Evolutionary conservation across 345 rosid species (phyloP), one percentile per base, ranked within the genome.

Genomic region (Citrus medica): DNA sequence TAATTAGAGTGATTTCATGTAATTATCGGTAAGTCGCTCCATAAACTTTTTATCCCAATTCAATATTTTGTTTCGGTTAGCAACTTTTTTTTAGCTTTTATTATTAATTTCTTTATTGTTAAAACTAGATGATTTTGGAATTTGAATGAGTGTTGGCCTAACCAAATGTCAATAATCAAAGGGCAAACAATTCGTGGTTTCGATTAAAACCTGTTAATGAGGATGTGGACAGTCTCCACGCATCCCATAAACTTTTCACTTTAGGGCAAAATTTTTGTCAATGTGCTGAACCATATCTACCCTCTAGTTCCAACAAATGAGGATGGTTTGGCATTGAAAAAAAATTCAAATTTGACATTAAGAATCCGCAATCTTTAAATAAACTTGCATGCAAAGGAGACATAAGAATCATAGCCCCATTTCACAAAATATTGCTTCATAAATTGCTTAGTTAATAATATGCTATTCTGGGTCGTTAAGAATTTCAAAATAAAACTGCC

Each of bases 381-480:
- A 4, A 69, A 77, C n/a, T 16, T 78, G 58, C 24, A 33, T 9
- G 46, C 9, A 73, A 63, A 67, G 60, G 30, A 48, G 65, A 55
- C 79, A 61, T 9, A 40, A 53, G 25, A 80, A 74, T 80, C 82
- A 48, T 21, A 60, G 56, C 14, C 75, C 82, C 79, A 75, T 79
- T 55, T 27, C 70, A 17, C 4, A 59, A 61, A 72, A 64, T 61
- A 65, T 67, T 60, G 27, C 22, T 14, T 48, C 63, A 67, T 42
- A 59, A 24, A 46, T 74, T 53, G n/a, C 64, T 37, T 28, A 53
- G 56, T 78, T 71, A 22, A 14, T 35, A 10, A 22, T 25, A 10
- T 67, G 4, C 74, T 67, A 67, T 79, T 74, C 48, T 59, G 55
- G 55, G 69, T 35, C 32, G 14, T 33, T 16, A 28, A 74, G 55